Evolutionary conservation across 2,329 filamentous ascomycete genomes (phyloP).

Genomic region (Didymella keratinophila): DNA sequence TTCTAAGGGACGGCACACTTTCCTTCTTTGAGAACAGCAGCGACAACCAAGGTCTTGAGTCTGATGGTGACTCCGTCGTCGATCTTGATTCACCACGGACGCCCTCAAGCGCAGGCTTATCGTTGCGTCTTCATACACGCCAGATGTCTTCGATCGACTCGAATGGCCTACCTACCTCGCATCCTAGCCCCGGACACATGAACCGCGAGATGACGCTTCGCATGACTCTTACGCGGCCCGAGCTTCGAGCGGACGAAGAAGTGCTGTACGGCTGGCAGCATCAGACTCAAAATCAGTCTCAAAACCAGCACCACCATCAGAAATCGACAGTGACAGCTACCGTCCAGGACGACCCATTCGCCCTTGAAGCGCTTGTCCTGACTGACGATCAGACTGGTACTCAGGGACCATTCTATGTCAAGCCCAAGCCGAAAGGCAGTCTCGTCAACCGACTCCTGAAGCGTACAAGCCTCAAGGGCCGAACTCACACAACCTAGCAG

Average conservation of each 20-base stretch:
- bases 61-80: conserved; percentile 43
- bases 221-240: conserved; percentile 92
- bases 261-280: conserved; percentile 74
- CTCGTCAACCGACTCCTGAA: conserved; percentile 49
- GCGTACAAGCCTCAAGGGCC: conserved; percentile 47
- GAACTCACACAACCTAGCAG: conserved; percentile 21
- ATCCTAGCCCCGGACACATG: conserved; percentile 32
- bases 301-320: conserved; percentile 9
- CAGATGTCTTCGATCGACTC: conserved; percentile 46
- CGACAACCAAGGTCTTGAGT: conserved; percentile 44
- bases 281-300: conserved; percentile 6
- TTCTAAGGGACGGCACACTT: conserved; percentile 65
- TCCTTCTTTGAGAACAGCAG: conserved; percentile 51
- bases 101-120: conserved; percentile 45
- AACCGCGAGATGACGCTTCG: conserved; percentile 92
- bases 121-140: conserved; percentile 44
- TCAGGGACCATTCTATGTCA: conserved; percentile 57
- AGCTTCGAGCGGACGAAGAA: conserved; percentile 78
- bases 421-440: conserved; percentile 44
- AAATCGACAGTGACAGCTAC: conserved; percentile 27
- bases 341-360: conserved; percentile 59
- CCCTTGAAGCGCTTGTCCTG: conserved; percentile 61
- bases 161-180: conserved; percentile 34
- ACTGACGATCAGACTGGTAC: conserved; percentile 58
- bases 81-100: conserved; percentile 50